Evolutionary conservation across 2,329 filamentous ascomycete species (phyloP), one percentile per base, ranked within the genome.

Genomic region (Fusarium sp.): DNA sequence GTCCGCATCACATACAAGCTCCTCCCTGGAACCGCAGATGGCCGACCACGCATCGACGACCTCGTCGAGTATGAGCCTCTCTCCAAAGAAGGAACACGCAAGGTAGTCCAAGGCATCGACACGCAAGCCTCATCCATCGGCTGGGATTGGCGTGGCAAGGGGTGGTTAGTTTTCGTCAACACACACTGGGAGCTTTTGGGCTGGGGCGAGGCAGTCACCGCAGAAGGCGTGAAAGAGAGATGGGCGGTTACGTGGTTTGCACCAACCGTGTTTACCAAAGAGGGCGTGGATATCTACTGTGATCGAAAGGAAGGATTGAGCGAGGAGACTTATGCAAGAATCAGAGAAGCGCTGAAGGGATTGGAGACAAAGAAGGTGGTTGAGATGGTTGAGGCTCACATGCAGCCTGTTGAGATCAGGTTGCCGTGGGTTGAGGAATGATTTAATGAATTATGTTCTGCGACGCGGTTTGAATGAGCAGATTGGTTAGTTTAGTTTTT

Each of bases 231-330:
- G 11, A 76, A 72, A 46, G 86, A 88, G 77, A 84, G 85, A 70
- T 97, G 92, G 91, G 88, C 87, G 3, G 91, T 97, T 15, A 96
- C 92, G 6, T 95, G 90, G 84, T 97, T 97, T 77, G 89, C 90
- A 66, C 90, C 91, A 74, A 96, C 92, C 23, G 70, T 94, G 42
- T 96, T 97, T 71, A 96, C 93, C 9, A 90, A 91, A 66, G 91
- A 93, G 57, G 93, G 93, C 0, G 74, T 97, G 29, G 93, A 97
- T 78, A 78, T 96, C 11, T 96, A 95, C 77, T 89, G 87, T 43
- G 84, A 91, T 70, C 82, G 84, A 17, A 84, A 79, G 50, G 85
- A 84, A 64, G 91, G 91, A 0, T 67, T 93, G 66, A 85, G 83
- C 54, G 80, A 85, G 57, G 84, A 81, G 74, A 87, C 88, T 52